Evolutionary conservation across 495 filamentous ascomycete species (phyloP), one percentile per base, ranked within the genome.

Genomic region (Aspergillus ostianus): DNA sequence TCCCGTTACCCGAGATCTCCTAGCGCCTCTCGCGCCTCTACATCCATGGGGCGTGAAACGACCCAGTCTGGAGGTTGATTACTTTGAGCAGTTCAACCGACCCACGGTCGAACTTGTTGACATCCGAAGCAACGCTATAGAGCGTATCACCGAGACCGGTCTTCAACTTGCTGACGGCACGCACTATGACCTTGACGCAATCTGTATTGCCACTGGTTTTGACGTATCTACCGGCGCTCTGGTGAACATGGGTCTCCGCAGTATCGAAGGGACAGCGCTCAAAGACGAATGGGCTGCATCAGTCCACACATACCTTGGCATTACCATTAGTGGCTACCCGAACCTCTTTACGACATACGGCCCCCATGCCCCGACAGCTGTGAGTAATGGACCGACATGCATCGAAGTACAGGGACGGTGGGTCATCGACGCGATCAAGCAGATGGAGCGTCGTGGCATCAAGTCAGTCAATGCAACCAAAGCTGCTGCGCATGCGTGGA

Each of bases 31-130:
- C 13, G 66, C 83, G 48, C 73, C 72, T 36, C 83, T 79, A 0
- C 80, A 87, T 55, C 53, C 72, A 0, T 85, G 79, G 44, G 85
- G 84, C 12, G 67, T 75, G 8, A 87, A 85, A 64, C 75, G 85
- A 0, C 78, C 80, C 2, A 80, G 73, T 17, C 72, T 87, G 6
- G 83, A 87, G 58, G 58, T 71, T 21, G 68, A 79, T 48, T 87
- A 82, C 68, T 87, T 80, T 58, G 84, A 87, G 60, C 74, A 78
- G 41, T 82, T 87, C 69, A 83, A 87, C 58, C 66, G 71, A 18
- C 70, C 75, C 0, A 81, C 80, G 58, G 83, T 87, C 18, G 69
- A 84, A 27, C 48, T 88, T 12, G 72, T 88, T 29, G 70, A 83
- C 64, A 77, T 81, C 56, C 73, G 77, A 2, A 45, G 65, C 0